phyloP scores from a whole-genome alignment of 1,139 yeast genomes.

The Yamadazyma blattariae region DNA sequence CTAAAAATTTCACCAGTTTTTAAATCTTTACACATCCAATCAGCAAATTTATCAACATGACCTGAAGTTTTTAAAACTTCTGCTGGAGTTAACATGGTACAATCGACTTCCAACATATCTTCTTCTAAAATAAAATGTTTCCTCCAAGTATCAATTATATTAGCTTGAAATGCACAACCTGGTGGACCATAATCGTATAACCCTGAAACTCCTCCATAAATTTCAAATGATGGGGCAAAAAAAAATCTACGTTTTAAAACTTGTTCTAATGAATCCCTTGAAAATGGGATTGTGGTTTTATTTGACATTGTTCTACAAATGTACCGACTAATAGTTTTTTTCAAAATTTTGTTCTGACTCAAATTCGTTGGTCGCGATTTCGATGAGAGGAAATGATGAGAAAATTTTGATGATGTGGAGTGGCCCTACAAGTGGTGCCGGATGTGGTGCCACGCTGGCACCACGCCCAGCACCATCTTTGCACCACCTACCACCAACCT shows the following conservation, averaged over 20 bases:
- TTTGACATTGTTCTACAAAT: slow-evolving; percentile 1
- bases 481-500: too few species aligned
- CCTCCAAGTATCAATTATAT: slow-evolving; percentile 92
- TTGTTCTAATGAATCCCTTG: slow-evolving; percentile 85
- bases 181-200: slow-evolving; percentile 99
- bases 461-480: too few species aligned
- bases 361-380: too few species aligned
- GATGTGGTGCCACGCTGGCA: too few species aligned
- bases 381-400: too few species aligned
- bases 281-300: slow-evolving; percentile 46
- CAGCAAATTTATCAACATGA: slow-evolving; percentile 98
- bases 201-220: slow-evolving; percentile 98
- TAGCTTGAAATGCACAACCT: slow-evolving; percentile 97
- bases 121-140: slow-evolving; percentile 96
- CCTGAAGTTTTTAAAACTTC: slow-evolving; percentile 98
- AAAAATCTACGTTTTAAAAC: slow-evolving; percentile 94
- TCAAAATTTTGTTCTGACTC: slow-evolving; percentile 2
- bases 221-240: slow-evolving; percentile 95
- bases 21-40: slow-evolving; percentile 97
- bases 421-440: too few species aligned
- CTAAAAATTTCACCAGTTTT: slow-evolving; percentile 98
- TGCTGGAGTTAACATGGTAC: slow-evolving; percentile 96
- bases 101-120: slow-evolving; percentile 98
- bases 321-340: background rate
- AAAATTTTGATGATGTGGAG: too few species aligned